A percentile compares a stretch with the other conserved stretches of the same genome.
Conservation (phyloP, 768 basidiomycete genomes). For the Pleurotus ostreatus region DNA sequence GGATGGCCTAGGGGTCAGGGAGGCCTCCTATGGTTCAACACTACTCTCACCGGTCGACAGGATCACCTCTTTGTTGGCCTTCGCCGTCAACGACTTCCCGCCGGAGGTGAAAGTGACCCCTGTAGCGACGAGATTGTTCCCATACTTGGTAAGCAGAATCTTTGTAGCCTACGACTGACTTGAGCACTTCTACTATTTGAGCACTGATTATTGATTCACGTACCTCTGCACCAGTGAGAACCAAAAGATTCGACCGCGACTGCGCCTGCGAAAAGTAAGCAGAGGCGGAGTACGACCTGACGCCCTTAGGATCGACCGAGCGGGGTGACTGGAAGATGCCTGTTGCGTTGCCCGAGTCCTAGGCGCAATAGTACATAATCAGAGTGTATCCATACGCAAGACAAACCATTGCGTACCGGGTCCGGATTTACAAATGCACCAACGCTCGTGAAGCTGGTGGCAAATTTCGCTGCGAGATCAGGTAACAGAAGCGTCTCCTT, state of each 20-base stretch:
- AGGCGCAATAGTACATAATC: neutral
- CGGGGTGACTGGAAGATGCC: slow-evolving; percentile 2
- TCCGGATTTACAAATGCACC: neutral
- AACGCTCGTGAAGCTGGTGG: neutral
- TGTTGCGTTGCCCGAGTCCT: slow-evolving; percentile 3
- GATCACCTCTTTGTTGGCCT: slow-evolving; percentile 38
- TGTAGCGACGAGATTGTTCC: neutral
- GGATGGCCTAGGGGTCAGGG: neutral
- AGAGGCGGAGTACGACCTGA: slow-evolving; percentile 21
- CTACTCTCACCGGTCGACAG: slow-evolving; percentile 23
- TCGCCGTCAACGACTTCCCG: slow-evolving; percentile 19
- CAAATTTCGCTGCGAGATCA: too few relatives aligned
- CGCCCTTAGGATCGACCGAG: slow-evolving; percentile 21
- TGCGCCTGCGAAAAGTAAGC: slow-evolving; percentile 22
- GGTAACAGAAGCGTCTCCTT: too few relatives aligned
- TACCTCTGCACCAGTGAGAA: slow-evolving; percentile 23
- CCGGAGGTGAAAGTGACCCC: slow-evolving; percentile 9
- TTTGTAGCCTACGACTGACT: neutral
- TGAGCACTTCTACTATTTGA: slow-evolving; percentile 9
- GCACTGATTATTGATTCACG: slow-evolving; percentile 19
- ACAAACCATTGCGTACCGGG: neutral
- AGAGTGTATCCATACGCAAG: neutral
- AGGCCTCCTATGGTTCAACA: neutral
- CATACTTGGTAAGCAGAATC: slow-evolving; percentile 9
- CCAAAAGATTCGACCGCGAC: slow-evolving; percentile 22